Evolutionary conservation across 768 basidiomycete genomes (phyloP), one percentile per base, ranked within the genome.

Genomic region (Phylloporus sp.): DNA sequence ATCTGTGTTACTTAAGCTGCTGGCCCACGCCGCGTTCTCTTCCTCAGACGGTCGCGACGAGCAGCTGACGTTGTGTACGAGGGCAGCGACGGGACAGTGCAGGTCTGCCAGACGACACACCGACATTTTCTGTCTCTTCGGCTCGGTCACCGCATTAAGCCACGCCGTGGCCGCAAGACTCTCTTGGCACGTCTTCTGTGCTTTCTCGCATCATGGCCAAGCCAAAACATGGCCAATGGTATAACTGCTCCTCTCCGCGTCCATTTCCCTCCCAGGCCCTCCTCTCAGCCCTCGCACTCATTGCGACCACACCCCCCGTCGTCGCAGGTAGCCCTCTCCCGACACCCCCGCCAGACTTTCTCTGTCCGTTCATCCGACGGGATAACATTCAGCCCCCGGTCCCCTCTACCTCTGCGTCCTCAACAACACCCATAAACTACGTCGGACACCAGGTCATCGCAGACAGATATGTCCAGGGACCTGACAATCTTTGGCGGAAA

Each of bases 401-500:
- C 2, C 9, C 53, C 46, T 42, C 39, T 39, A 38, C 39, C 55
- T 59, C 63, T 2, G 22, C 50, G 39, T 54, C 58, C 26, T 40
- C 45, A 39, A 58, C 56, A 46, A 4, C 48, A 2, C 23, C 35
- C 59, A 48, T 47, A 57, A 12, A 36, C 31, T 13, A 43, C 0
- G 36, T 18, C 18, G 6, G 45, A 28, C 50, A 26, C 15, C 15
- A 20, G 5, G 29, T 61, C 48, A 50, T 88, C n/a, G 81, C 86
- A 24, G 76, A 79, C 61, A 80, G 70, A 60, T 88, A 76, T 63
- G 67, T 72, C 34, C 61, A 73, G 56, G 80, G 72, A n/a, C 32
- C 66, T 11, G 82, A 85, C 70, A 80, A 78, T 5, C 58, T 71
- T 48, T 88, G 85, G 85, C 75, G 77, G 38, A 80, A 74, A 63